Conservation (phyloP, 495 filamentous ascomycete species). For the Stereocaulon alpinum region DNA sequence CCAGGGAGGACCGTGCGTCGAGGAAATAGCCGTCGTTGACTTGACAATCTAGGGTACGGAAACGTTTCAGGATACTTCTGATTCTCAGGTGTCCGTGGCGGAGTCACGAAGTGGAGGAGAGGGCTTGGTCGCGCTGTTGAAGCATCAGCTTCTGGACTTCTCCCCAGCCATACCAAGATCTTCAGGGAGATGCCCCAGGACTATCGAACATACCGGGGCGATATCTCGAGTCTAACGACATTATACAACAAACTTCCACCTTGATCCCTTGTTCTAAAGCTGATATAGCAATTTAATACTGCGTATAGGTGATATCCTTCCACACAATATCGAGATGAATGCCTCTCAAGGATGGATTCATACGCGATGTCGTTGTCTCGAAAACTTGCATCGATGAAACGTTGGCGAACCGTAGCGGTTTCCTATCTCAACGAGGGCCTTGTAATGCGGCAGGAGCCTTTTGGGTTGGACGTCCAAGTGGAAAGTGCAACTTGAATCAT, state of each 20-base stretch:
- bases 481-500: neutral
- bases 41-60: neutral
- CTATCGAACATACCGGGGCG: neutral
- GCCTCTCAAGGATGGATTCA: neutral
- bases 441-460: constrained; percentile 2
- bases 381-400: neutral
- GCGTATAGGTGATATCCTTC: neutral
- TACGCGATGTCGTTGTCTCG: neutral
- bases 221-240: neutral
- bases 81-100: neutral
- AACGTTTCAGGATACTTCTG: neutral
- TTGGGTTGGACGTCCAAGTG: neutral
- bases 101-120: neutral
- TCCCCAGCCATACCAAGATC: neutral
- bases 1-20: constrained; percentile 2
- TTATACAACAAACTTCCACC: neutral
- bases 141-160: neutral
- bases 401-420: neutral
- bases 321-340: neutral
- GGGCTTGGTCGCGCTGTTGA: neutral
- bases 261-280: neutral
- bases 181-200: neutral
- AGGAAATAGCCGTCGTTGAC: constrained; percentile 10
- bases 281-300: neutral
- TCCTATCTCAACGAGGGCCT: neutral